Conservation (phyloP, 2,329 filamentous ascomycete species). For the Phaeosphaeriaceae sp. region DNA sequence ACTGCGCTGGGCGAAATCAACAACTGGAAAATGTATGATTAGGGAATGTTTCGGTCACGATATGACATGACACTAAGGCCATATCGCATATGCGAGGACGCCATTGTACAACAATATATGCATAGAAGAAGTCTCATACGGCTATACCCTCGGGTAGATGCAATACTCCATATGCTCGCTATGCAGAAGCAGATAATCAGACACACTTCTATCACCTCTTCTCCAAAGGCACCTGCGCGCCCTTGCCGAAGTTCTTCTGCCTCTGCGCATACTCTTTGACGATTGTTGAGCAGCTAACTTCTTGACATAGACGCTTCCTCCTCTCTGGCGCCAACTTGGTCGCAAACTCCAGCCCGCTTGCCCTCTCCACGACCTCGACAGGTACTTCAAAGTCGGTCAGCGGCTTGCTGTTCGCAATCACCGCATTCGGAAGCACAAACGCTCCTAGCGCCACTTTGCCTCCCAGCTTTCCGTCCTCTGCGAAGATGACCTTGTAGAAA, state of each 20-base stretch:
- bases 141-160: not conserved
- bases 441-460: conserved; percentile 80
- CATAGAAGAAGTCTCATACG: not conserved
- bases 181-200: not conserved
- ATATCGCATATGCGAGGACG: conserved; percentile 3
- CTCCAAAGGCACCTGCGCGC: conserved; percentile 1
- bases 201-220: conserved; percentile 1
- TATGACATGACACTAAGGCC: not conserved
- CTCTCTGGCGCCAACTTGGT: conserved; percentile 75
- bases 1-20: not conserved
- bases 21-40: not conserved
- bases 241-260: conserved; percentile 56
- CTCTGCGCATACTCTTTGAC: conserved; percentile 78
- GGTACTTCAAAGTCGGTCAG: conserved; percentile 94
- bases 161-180: not conserved
- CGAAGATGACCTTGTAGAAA: conserved; percentile 99
- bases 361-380: conserved; percentile 88
- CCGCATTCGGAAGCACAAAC: conserved; percentile 92
- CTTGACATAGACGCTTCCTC: conserved; percentile 81
- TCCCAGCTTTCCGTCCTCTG: conserved; percentile 77
- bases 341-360: conserved; percentile 90
- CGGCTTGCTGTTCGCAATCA: conserved; percentile 85
- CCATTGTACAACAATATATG: conserved; percentile 2
- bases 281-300: conserved; percentile 82
- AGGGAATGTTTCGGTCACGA: not conserved